Base-by-base conservation (phyloP, 2,329 filamentous ascomycete genomes). In the Canariomyces notabilis region DNA sequence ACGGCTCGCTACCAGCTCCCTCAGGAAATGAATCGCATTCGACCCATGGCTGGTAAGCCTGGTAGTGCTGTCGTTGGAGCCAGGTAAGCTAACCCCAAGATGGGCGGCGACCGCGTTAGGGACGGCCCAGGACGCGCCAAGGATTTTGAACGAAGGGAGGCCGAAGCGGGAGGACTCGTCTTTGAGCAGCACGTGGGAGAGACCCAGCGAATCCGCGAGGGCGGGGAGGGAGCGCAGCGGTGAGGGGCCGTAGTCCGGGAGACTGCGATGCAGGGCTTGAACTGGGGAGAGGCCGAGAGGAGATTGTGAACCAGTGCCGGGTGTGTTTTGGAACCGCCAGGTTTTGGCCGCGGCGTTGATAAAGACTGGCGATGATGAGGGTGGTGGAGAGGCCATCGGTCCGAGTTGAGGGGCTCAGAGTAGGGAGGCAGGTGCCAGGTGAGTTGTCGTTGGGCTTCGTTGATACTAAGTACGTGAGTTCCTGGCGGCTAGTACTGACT, bases 101-200 rank as follows among this genome's bases (percentile, higher is more conserved):
- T 66, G 61, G 1, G 65, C 58, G 0, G 67, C 60, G 6, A 87
- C 58, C 12, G 82, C 77, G 6, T 76, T 74, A 55, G 79, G 83
- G 3, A 77, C 73, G 0, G 78, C 85, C 85, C 85, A 91, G 1
- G 83, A 86, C 1, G 87, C 86, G 16, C 87, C 87, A 0, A 90
- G 74, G 36, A 90, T 86, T 64, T 93, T 93, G 71, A 90, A 91
- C 0, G 85, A 76, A 0, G 84, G 83, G 2, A 90, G 70, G 0
- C 82, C 81, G 31, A 88, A 78, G 5, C 86, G 76, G 43, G 66
- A 70, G 21, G 77, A 80, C 62, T 91, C 86, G 56, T 89, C 79
- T 59, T 91, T 91, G 52, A 89, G 58, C 31, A 82, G 72, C 3
- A 90, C 69, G 5, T 72, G 66, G 1, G 66, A 64, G 9, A 87